Conservation (phyloP, 1,284 basidiomycete genomes). For the Pascua sp. region DNA sequence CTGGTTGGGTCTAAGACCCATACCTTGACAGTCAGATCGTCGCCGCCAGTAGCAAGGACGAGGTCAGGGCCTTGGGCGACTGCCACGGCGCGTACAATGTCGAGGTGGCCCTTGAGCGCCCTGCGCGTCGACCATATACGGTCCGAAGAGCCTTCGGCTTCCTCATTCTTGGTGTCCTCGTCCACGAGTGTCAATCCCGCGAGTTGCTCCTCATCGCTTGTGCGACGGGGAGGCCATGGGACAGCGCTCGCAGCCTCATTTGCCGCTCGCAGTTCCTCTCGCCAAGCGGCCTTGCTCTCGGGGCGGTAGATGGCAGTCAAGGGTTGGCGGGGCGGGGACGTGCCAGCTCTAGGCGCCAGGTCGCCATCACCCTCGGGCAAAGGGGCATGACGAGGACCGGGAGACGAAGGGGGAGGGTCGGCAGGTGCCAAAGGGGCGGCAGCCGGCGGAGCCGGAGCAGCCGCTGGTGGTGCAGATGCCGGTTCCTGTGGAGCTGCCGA, state of each 20-base stretch:
- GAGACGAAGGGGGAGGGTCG: conserved; percentile 32
- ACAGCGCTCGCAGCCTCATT: conserved; percentile 46
- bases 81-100: conserved; percentile 81
- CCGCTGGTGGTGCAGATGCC: neutral
- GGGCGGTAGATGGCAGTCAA: conserved; percentile 82
- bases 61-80: conserved; percentile 76
- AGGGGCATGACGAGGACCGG: conserved; percentile 21
- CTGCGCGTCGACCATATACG: conserved; percentile 80
- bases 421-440: neutral
- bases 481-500: neutral
- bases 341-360: neutral
- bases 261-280: conserved; percentile 56
- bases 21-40: conserved; percentile 93
- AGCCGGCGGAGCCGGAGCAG: neutral
- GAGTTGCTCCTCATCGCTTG: conserved; percentile 37
- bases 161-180: conserved; percentile 60
- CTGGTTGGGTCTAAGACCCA: conserved; percentile 57
- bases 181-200: conserved; percentile 46
- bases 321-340: neutral
- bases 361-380: conserved; percentile 24
- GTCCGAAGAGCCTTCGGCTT: conserved; percentile 22
- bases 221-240: conserved; percentile 16
- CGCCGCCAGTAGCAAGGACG: conserved; percentile 82
- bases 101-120: conserved; percentile 82
- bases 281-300: conserved; percentile 77